Conservation (phyloP, 495 filamentous ascomycete genomes). For the Endocarpon pusillum region DNA sequence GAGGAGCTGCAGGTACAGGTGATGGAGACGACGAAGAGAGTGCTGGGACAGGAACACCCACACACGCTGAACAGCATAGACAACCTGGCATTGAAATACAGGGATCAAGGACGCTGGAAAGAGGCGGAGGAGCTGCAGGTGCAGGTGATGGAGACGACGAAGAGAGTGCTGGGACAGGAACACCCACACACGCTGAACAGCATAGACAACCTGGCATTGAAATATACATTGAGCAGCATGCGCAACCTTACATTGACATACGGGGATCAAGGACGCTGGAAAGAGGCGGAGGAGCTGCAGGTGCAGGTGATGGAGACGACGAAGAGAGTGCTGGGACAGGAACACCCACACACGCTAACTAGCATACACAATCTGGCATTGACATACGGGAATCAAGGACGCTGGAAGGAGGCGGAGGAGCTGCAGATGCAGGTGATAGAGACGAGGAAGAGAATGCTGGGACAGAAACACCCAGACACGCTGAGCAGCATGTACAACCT, state of each 20-base stretch:
- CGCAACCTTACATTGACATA: conserved; percentile 7
- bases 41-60: conserved; percentile 14
- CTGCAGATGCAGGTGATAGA: conserved; percentile 8
- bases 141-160: conserved; percentile 8
- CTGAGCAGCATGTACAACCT: conserved; percentile 14
- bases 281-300: conserved; percentile 8
- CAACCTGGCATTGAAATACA: conserved; percentile 11
- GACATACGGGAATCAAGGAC: conserved; percentile 14
- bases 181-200: conserved; percentile 18
- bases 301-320: conserved; percentile 8
- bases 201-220: conserved; percentile 14
- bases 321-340: conserved; percentile 11
- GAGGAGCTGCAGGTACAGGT: conserved; percentile 12
- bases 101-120: conserved; percentile 12
- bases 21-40: conserved; percentile 11
- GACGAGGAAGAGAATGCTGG: conserved; percentile 8
- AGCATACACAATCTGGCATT: conserved; percentile 15
- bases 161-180: conserved; percentile 14
- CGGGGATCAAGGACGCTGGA: conserved; percentile 8
- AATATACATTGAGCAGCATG: conserved; percentile 15
- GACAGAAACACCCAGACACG: conserved; percentile 9
- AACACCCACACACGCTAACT: conserved; percentile 18
- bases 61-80: conserved; percentile 14
- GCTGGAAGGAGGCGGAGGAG: conserved; percentile 12
- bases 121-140: conserved; percentile 15